Percentiles rank a stretch among this genome's conserved stretches.
Evolutionary conservation across 2,329 filamentous ascomycete species (phyloP).

Genomic region (Zymoseptoria pseudotritici): DNA sequence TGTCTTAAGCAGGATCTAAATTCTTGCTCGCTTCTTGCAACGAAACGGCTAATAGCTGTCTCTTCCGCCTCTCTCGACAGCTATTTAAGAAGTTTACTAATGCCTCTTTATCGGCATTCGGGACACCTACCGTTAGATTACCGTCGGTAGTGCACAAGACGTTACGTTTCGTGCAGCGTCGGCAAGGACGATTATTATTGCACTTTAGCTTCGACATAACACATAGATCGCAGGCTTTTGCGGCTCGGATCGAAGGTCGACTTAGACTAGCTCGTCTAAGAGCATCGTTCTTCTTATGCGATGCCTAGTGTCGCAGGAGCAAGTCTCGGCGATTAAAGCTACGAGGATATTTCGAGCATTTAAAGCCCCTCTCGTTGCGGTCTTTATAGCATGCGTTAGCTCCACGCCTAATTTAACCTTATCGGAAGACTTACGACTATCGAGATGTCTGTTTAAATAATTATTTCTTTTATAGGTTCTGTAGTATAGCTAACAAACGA

Average conservation of each 20-base stretch:
- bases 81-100: no score
- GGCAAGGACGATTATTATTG: conserved; percentile 25
- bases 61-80: neutral
- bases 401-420: neutral
- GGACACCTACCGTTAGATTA: no score
- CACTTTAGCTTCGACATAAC: conserved; percentile 29
- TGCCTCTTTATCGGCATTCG: no score
- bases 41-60: neutral
- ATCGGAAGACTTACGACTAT: conserved; percentile 20
- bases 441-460: conserved; percentile 27
- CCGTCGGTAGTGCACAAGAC: neutral
- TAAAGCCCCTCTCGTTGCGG: conserved; percentile 26
- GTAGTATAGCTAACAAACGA: conserved; percentile 24
- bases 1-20: no score
- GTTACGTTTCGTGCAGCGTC: conserved; percentile 14
- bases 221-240: conserved; percentile 28
- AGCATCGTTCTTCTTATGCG: conserved; percentile 22
- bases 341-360: conserved; percentile 25
- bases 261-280: conserved; percentile 16
- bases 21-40: neutral
- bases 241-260: conserved; percentile 19
- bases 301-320: conserved; percentile 25
- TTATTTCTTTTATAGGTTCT: conserved; percentile 26
- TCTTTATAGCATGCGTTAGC: conserved; percentile 4
- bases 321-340: conserved; percentile 28